Evolutionary conservation across 106 monocot genomes (phyloP).

Genomic region (Ottelia alismoides): DNA sequence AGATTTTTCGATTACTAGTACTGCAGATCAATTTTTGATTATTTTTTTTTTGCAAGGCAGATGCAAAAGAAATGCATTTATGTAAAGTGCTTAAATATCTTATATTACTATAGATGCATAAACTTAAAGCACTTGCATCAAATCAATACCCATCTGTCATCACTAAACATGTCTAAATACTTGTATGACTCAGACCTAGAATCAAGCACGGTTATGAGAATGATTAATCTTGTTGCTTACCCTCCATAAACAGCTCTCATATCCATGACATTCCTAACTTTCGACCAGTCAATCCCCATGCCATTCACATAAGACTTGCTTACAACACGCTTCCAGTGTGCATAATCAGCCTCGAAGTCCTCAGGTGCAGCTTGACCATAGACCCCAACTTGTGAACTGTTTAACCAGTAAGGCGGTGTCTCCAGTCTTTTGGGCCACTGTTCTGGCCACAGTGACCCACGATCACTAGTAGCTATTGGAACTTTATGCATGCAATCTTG

Average conservation of each 20-base stretch:
- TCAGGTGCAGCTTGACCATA: slow-evolving; percentile 78
- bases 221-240: slow-evolving; percentile 41
- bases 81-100: no score
- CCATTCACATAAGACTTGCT: slow-evolving; percentile 66
- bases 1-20: no score
- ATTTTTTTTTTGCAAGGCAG: no score
- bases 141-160: no score
- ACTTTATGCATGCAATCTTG: slow-evolving; percentile 75
- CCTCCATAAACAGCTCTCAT: slow-evolving; percentile 97
- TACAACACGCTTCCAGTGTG: slow-evolving; percentile 79
- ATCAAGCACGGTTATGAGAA: no score
- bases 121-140: no score
- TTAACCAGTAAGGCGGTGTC: slow-evolving; percentile 70
- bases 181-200: no score
- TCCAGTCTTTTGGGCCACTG: slow-evolving; percentile 63
- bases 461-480: slow-evolving; percentile 27
- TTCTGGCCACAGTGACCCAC: slow-evolving; percentile 82
- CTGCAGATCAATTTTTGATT: no score
- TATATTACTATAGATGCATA: no score
- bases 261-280: slow-evolving; percentile 93
- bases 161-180: no score
- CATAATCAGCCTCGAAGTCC: slow-evolving; percentile 60
- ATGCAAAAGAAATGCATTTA: no score
- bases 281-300: slow-evolving; percentile 84
- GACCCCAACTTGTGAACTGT: slow-evolving; percentile 55